These are phyloP conservation scores for Zygotorulaspora mrakii DNA, from an alignment of 1,139 yeast species.

Conservation along the genomic window DNA sequence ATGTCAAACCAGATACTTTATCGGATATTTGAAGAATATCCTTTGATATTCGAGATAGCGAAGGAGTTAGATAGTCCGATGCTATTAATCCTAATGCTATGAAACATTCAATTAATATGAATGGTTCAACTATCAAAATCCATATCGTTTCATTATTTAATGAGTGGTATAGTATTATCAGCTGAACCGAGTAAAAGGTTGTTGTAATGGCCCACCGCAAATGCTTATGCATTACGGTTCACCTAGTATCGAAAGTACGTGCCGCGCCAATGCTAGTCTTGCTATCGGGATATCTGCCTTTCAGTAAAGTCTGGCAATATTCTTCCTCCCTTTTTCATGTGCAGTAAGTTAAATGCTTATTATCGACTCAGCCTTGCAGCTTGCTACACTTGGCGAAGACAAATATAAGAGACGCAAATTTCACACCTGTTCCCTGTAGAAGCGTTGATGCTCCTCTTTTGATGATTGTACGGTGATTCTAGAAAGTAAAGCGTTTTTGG, in stretches of 20 bases:
- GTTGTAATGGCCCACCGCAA: slow-evolving; percentile 17
- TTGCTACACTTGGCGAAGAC: too few species aligned
- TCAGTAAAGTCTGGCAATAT: too few species aligned
- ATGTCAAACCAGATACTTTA: slow-evolving; percentile 79
- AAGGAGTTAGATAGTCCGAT: slow-evolving; percentile 34
- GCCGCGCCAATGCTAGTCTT: neutral
- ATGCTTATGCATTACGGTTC: slow-evolving; percentile 6
- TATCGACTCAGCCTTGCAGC: too few species aligned
- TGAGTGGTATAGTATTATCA: slow-evolving; percentile 7
- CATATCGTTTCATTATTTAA: slow-evolving; percentile 6
- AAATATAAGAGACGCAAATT: too few species aligned
- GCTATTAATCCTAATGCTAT: slow-evolving; percentile 31
- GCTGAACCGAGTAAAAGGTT: slow-evolving; percentile 14
- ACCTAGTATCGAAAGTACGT: neutral
- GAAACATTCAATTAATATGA: slow-evolving; percentile 26
- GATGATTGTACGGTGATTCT: too few species aligned
- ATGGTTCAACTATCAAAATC: slow-evolving; percentile 18
- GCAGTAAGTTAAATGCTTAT: too few species aligned
- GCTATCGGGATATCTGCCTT: neutral
- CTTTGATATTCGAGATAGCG: slow-evolving; percentile 30
- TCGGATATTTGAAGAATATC: slow-evolving; percentile 58
- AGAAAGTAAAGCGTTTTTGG: too few species aligned
- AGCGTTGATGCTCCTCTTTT: too few species aligned
- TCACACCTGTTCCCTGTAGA: too few species aligned
- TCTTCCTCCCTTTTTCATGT: too few species aligned